phyloP scores from a whole-genome alignment of 106 monocot genomes.

The Acanthochlamys bracteata region DNA sequence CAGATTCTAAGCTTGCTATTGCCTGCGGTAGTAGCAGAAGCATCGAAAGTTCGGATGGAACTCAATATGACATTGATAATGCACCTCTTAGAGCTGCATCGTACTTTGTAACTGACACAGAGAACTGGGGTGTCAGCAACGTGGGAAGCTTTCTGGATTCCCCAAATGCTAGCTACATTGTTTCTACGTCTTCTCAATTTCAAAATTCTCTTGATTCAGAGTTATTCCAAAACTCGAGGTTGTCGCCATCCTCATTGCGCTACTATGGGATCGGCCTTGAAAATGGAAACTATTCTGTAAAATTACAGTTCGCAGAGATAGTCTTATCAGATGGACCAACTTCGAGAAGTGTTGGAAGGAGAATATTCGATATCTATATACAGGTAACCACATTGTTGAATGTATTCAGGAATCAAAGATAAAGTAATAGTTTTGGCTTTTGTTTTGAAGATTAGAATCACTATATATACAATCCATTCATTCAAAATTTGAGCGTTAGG shows the following conservation, averaged over 20 bases:
- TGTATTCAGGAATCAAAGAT: background rate
- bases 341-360: constrained; percentile 65
- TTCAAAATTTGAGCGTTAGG: no score
- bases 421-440: background rate
- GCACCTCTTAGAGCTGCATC: constrained; percentile 44
- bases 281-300: constrained; percentile 82
- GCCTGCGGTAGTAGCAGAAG: constrained; percentile 65
- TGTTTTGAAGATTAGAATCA: no score
- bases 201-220: constrained; percentile 65
- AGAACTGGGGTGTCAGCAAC: constrained; percentile 71
- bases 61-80: constrained; percentile 48
- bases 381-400: constrained; percentile 35
- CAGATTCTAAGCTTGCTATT: constrained; percentile 71
- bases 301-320: constrained; percentile 58
- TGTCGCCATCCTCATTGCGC: constrained; percentile 80
- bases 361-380: constrained; percentile 79
- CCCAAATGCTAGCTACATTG: constrained; percentile 29
- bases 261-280: constrained; percentile 88
- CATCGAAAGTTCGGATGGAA: constrained; percentile 37
- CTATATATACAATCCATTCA: no score
- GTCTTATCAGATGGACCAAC: constrained; percentile 15
- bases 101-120: constrained; percentile 48
- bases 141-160: constrained; percentile 56
- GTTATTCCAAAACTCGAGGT: constrained; percentile 63
- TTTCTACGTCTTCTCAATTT: constrained; percentile 30